Conservation (phyloP, 257 asterid species). For the Coffea eugenioides region DNA sequence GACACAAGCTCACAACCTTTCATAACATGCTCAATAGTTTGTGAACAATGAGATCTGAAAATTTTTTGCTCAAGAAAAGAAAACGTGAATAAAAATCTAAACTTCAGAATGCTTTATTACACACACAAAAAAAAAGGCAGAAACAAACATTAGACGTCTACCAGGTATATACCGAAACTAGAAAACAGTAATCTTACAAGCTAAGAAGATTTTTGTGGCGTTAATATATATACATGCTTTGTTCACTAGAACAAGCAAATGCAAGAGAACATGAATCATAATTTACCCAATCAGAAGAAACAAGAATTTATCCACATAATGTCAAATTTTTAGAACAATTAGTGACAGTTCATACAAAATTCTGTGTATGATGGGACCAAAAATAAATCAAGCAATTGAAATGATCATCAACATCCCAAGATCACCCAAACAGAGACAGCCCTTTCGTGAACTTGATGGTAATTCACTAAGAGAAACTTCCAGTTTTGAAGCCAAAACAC, state of each 20-base stretch:
- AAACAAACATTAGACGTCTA: background rate
- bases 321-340: background rate
- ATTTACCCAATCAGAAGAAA: too few relatives aligned
- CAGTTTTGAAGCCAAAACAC: background rate
- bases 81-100: background rate
- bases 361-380: background rate
- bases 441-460: background rate
- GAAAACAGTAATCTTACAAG: background rate
- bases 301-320: background rate
- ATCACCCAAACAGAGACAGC: background rate
- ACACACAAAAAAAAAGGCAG: background rate
- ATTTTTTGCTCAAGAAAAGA: background rate
- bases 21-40: background rate
- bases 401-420: background rate
- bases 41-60: slow-evolving; percentile 1
- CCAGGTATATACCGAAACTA: background rate
- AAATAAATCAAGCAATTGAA: background rate
- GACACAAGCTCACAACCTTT: background rate
- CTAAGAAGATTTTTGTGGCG: background rate
- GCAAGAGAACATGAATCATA: too few relatives aligned
- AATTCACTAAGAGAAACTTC: background rate
- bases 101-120: background rate
- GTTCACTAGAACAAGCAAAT: too few relatives aligned
- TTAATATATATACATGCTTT: too few relatives aligned
- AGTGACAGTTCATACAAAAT: too few relatives aligned